Percentiles rank a stretch among this genome's conserved stretches.
Conservation (phyloP, 139 green algal genomes). For the Volvox reticuliferus region DNA sequence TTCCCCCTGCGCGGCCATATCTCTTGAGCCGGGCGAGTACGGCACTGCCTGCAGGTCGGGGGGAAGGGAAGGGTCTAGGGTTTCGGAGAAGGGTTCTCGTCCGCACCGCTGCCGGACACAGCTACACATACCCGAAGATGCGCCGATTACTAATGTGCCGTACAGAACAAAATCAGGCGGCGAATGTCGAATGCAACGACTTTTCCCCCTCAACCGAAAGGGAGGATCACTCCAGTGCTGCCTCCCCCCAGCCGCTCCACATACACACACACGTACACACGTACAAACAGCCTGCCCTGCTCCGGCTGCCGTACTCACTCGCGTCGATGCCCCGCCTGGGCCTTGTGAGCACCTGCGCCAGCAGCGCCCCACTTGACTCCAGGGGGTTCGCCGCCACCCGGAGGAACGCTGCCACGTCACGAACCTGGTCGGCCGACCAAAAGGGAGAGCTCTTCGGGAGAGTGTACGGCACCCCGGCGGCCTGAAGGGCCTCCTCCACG, state of each 20-base stretch:
- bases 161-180: too few relatives aligned
- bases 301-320: not conserved
- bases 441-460: constrained; percentile 37
- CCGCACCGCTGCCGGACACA: too few relatives aligned
- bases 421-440: constrained; percentile 7
- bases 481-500: constrained; percentile 39
- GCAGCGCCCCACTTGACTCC: not conserved
- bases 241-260: too few relatives aligned
- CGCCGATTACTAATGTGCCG: too few relatives aligned
- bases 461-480: constrained; percentile 17
- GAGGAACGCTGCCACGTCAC: constrained; percentile 7
- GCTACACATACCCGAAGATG: too few relatives aligned
- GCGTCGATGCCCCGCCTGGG: not conserved
- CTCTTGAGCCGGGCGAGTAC: constrained; percentile 3
- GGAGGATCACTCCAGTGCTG: too few relatives aligned
- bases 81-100: too few relatives aligned
- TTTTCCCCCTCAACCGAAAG: too few relatives aligned
- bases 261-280: too few relatives aligned
- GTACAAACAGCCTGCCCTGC: too few relatives aligned
- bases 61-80: not conserved
- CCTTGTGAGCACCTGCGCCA: constrained; percentile 4
- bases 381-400: constrained; percentile 12
- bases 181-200: too few relatives aligned
- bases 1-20: not conserved
- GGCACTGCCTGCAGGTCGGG: not conserved